Conservation (phyloP, 176 grass and related monocot genomes). For the Avena insularis region DNA sequence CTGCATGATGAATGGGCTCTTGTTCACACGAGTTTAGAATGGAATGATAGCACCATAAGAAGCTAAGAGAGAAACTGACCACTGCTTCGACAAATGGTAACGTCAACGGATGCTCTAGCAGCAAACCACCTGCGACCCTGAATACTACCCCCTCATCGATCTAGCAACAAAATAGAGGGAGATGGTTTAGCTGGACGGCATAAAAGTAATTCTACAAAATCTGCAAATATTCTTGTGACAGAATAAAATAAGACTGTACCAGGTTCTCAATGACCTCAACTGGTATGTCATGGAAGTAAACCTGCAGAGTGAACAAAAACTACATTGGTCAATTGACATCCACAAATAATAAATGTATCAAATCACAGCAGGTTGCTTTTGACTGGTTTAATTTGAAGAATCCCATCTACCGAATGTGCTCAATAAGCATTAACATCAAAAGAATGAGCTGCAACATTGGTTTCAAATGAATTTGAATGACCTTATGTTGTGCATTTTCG, state of each 20-base stretch:
- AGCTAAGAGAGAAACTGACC: constrained; percentile 53
- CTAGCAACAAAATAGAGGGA: constrained; percentile 40
- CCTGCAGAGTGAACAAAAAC: constrained; percentile 47
- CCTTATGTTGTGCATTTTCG: neutral
- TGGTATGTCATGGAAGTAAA: constrained; percentile 99
- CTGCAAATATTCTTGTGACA: neutral
- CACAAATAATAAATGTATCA: constrained; percentile 16
- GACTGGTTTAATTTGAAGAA: too few species aligned
- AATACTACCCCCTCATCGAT: constrained; percentile 91
- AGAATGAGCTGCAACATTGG: neutral
- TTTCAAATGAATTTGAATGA: neutral
- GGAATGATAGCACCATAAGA: constrained; percentile 11
- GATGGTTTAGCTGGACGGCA: neutral
- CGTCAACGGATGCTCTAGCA: constrained; percentile 85
- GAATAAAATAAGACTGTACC: constrained; percentile 48
- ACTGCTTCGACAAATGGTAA: constrained; percentile 96
- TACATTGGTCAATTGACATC: constrained; percentile 3
- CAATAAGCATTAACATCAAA: neutral
- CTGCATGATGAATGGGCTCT: constrained; percentile 33
- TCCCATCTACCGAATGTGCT: neutral
- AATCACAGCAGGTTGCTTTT: neutral
- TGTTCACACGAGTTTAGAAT: constrained; percentile 10
- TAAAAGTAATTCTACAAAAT: neutral
- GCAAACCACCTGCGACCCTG: constrained; percentile 83
- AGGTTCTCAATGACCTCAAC: constrained; percentile 81